Evolutionary conservation across 208 protist genomes (phyloP), one percentile per base, ranked within the genome.

Genomic region (Novymonas esmeraldas): DNA sequence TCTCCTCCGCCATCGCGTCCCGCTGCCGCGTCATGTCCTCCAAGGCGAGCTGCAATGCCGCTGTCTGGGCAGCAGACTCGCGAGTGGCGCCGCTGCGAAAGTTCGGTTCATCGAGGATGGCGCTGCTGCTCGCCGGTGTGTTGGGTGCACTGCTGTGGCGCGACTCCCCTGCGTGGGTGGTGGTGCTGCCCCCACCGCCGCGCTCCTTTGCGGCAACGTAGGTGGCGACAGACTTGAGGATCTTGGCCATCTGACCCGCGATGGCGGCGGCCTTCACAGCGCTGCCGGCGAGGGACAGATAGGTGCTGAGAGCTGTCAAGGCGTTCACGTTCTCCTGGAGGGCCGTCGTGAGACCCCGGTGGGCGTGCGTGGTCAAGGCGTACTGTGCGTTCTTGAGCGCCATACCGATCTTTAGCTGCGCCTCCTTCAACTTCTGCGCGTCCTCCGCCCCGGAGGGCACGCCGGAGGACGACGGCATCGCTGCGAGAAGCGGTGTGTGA

Each of bases 351-450:
- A 88, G 33, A 2, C 73, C 77, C 11, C 73, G 64, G 36, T 74
- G 55, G 22, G 60, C 63, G 57, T 79, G 61, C 7, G 81, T 79
- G 52, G 65, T 84, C 20, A 93, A 61, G 13, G 82, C 78, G 48
- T 86, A 81, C 72, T 92, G 79, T 10, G 83, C 83, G 39, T 87
- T 85, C 42, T 84, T 76, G 38, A 92, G 64, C 7, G 83, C 70
- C 24, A 78, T 75, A n/a, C 78, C 83, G 51, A 92, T 89, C 13
- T 70, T 80, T 18, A 68, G 55, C 66, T 87, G 78, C 31, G 77
- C 73, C 34, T 84, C 75, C 16, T 76, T 73, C 38, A 81, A 38
- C 52, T 61, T 79, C 24, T 85, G 76, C 31, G 54, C 38, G 33
- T 76, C 79, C 11, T 76, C 73, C 33, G 70, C 59, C 4, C 46